Percentiles rank a stretch among this genome's conserved stretches.
Evolutionary conservation across 2,329 filamentous ascomycete species (phyloP).

Genomic region (Exophiala sideris): DNA sequence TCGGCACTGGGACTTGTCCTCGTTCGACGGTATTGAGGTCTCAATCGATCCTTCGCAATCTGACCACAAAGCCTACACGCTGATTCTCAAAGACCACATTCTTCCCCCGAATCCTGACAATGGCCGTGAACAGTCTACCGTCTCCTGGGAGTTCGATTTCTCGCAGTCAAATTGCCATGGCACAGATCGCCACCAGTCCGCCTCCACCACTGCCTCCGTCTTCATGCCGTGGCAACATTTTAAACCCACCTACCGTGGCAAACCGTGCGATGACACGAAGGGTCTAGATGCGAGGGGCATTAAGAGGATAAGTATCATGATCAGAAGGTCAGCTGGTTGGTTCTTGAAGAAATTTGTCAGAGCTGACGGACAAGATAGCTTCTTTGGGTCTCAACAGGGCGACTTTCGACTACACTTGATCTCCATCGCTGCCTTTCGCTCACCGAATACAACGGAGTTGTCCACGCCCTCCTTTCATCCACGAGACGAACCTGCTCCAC

Average conservation of each 20-base stretch:
- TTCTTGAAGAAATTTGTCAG: slow-evolving; percentile 8
- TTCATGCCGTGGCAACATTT: slow-evolving; percentile 64
- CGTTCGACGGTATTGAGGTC: slow-evolving; percentile 60
- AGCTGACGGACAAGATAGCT: slow-evolving; percentile 47
- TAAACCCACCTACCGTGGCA: slow-evolving; percentile 70
- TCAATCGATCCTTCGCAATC: slow-evolving; percentile 44
- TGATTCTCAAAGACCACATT: slow-evolving; percentile 70
- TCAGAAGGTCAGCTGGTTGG: slow-evolving; percentile 60
- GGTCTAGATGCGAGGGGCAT: slow-evolving; percentile 59
- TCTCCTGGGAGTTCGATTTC: slow-evolving; percentile 75
- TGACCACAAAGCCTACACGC: slow-evolving; percentile 67
- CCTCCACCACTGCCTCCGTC: slow-evolving; percentile 36
- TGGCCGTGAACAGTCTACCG: slow-evolving; percentile 66
- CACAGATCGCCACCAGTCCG: not conserved
- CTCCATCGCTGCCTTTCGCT: slow-evolving; percentile 10
- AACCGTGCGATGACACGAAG: slow-evolving; percentile 55
- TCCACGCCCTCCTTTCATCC: not conserved
- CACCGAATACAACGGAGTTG: slow-evolving; percentile 1
- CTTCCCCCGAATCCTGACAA: slow-evolving; percentile 55
- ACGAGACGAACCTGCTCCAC: not conserved
- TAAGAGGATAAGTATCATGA: slow-evolving; percentile 72
- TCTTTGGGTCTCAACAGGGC: slow-evolving; percentile 71
- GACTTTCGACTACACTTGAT: slow-evolving; percentile 46
- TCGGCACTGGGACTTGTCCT: slow-evolving; percentile 60
- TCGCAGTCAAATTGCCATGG: slow-evolving; percentile 21